Base-by-base conservation (phyloP, 1,139 yeast genomes). In the Saccharomyces hybrid region DNA sequence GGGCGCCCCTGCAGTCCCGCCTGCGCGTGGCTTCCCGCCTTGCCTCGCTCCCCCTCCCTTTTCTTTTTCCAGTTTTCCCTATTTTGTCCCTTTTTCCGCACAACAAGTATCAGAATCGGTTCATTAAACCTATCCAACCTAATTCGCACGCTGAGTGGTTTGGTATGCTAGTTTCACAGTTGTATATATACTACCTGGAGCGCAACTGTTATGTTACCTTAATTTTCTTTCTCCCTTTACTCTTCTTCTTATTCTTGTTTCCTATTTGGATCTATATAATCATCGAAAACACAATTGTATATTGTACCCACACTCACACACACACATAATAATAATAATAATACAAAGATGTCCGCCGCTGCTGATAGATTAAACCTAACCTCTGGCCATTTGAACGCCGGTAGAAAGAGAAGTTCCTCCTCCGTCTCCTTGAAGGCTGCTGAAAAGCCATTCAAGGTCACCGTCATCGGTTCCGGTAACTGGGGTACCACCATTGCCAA, bases 401-500 rank as follows among this genome's bases (percentile, higher is more conserved):
- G 16, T 20, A 56, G 64, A 54, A 59, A 63, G 50, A 59, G 60
- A 34, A 46, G 57, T 13, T 55, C 57, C 25, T 63, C 67, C 3
- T 27, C 51, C 5, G 53, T 55, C 2, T 61, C 65, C 11, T 32
- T 61, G 38, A 55, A 56, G n/a, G 61, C 63, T 4, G 57, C 62
- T 32, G 71, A 67, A 47, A 50, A 57, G 14, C 82, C 81, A 46
- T 84, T 84, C 74, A 68, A 63, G 53, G 71, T 72, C n/a, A 58
- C 70, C 29, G 71, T 85, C 57, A 79, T 85, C 57, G 93, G 93
- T 44, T 84, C 90, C 13, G 93, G 93, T 65, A 85, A 85, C 70
- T 85, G 93, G 96, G 98, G 98, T 56, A 88, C 96, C 42, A 91
- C 97, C 5, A 90, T 91, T 53, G 96, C 97, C 60, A 91, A 91